Evolutionary conservation across 2,329 filamentous ascomycete species (phyloP), one percentile per base, ranked within the genome.

Genomic region (Calonectria naviculata): DNA sequence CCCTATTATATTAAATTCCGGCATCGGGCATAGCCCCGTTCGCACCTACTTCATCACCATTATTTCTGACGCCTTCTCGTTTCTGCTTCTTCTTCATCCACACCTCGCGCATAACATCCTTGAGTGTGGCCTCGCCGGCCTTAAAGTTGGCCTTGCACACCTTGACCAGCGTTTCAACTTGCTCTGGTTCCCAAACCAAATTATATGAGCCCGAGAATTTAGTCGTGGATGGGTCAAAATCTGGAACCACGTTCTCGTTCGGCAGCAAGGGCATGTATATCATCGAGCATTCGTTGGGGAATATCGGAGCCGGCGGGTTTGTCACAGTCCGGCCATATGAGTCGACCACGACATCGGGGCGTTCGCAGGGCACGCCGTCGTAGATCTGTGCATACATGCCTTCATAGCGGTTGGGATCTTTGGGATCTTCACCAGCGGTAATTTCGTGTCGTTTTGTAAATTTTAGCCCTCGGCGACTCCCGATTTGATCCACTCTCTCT

Each of bases 151-250:
- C 68, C 21, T 63, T 47, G 29, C 63, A 70, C n/a, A 70, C 63
- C 15, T 41, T 29, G 3, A 70, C 68, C 15, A 70, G 68, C 26
- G 28, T 70, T 2, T 67, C 54, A 3, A 70, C 42, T 29, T 70
- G 68, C 7, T 63, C 44, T 21, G 63, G 52, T 21, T 56, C 64
- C 68, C 68, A 70, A 3, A 70, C 68, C 9, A 67, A 28, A 28
- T 70, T 70, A 44, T 70, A 70, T 8, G 68, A 70, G 15, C 68
- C 68, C 3, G 68, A 70, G n/a, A 70, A 70, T 10, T 70, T 70
- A 26, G 68, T 58, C 17, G 68, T 70, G 29, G 62, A 67, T 1
- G 63, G 68, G 12, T 70, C 63, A 63, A 70, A 70, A 24, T 34
- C 68, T 8, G 62, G 63, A 29, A 56, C 56, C 4, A 41, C 63